Base-by-base conservation (phyloP, 768 basidiomycete species). In the Terana coerulea region DNA sequence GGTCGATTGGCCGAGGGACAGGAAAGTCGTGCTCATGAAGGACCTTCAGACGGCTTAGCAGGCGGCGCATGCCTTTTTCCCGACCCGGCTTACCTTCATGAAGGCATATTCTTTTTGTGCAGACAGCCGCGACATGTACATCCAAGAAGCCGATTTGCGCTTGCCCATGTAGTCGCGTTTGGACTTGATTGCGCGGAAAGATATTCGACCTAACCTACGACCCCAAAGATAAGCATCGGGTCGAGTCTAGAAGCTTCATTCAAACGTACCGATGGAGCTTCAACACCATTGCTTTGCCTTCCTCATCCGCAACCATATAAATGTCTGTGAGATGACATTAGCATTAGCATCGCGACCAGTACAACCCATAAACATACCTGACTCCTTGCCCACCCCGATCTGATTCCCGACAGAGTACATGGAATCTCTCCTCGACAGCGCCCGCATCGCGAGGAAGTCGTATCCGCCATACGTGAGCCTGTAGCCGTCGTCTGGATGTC, bases 51-150 rank as follows among this genome's bases (percentile, higher is more conserved):
- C 5, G 51, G 58, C 24, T 42, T 40, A 17, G 4, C 19, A 33
- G 17, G 15, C 12, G 9, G 35, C 36, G 37, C 6, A 17, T 34
- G 28, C 17, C n/a, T 22, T 1, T 14, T 21, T 24, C 4, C 19
- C 12, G 24, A 3, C 12, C 6, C 17, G 24, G 48, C 71, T 36
- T 49, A 92, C 95, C 78, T 97, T 98, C 91, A 99, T 95, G 68
- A 98, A 99, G 1, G 91, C 92, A 81, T 86, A 99, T 66, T 99
- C 97, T 65, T 98, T 98, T 72, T 95, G 88, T 8, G 97, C 97
- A 15, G 95, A 88, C 40, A 99, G 71, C 19, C 97, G 81, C 19
- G 92, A 95, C 91, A 99, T 91, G 70, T 98, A 98, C 94, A 98
- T 97, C 97, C 97, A 99, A 15, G 91, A 91, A 0, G 97, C 95